Evolutionary conservation across 2,329 filamentous ascomycete species (phyloP).

Genomic region (Exophiala oligosperma): DNA sequence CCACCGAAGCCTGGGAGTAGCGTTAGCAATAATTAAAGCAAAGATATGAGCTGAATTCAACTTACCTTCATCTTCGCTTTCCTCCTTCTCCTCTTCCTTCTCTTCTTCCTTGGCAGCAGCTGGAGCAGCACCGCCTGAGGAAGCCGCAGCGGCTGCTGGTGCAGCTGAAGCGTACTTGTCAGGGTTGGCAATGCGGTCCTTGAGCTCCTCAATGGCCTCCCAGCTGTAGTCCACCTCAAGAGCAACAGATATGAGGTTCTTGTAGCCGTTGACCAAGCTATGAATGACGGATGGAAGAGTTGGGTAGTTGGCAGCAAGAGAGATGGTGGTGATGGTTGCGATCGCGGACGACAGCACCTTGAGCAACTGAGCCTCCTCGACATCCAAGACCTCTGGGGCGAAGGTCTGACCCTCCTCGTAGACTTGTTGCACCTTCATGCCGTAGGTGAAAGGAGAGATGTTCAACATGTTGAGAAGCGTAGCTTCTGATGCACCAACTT

Average conservation of each 20-base stretch:
- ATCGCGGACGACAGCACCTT: constrained; percentile 78
- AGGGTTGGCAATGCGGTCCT: constrained; percentile 99
- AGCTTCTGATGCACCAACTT: constrained; percentile 98
- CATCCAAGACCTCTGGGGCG: constrained; percentile 81
- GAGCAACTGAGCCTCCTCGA: constrained; percentile 92
- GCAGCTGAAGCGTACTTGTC: constrained; percentile 88
- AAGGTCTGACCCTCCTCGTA: constrained; percentile 98
- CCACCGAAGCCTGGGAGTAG: constrained; percentile 65
- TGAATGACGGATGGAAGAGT: constrained; percentile 95
- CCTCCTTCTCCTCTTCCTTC: constrained; percentile 66
- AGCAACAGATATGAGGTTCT: constrained; percentile 90
- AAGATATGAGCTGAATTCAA: constrained; percentile 31
- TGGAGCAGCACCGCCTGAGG: constrained; percentile 50
- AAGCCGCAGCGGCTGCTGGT: constrained; percentile 63
- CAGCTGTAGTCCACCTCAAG: constrained; percentile 88
- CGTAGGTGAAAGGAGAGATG: constrained; percentile 99
- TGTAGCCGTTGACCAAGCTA: constrained; percentile 96
- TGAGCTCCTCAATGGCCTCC: constrained; percentile 95
- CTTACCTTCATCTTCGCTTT: constrained; percentile 62
- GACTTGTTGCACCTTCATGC: constrained; percentile 93
- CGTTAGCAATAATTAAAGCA: constrained; percentile 48
- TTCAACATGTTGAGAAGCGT: constrained; percentile 99
- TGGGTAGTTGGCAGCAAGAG: constrained; percentile 90
- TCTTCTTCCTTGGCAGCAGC: constrained; percentile 56
- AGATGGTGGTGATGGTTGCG: constrained; percentile 83